phyloP scores from a whole-genome alignment of 306 rosid species.

The Begonia fuchsioides region DNA sequence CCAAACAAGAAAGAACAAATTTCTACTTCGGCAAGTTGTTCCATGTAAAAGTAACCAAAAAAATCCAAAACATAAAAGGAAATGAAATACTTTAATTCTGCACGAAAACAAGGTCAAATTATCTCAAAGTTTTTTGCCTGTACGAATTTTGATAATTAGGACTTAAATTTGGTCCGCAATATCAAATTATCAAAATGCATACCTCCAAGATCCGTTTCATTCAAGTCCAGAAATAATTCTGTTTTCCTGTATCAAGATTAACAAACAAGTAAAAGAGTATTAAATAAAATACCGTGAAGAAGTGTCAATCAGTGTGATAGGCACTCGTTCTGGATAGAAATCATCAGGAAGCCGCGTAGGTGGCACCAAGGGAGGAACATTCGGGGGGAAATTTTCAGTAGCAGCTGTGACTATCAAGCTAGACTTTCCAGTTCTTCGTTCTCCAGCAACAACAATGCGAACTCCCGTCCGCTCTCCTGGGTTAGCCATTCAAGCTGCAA shows the following conservation, averaged over 20 bases:
- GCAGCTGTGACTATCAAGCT: slow-evolving; percentile 86
- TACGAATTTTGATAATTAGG: too few relatives aligned
- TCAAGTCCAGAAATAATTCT: neutral
- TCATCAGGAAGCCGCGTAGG: slow-evolving; percentile 78
- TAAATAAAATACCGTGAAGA: slow-evolving; percentile 50
- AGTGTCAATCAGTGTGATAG: slow-evolving; percentile 79
- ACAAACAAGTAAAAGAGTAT: neutral
- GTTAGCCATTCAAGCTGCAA: slow-evolving; percentile 49
- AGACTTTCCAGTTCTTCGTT: slow-evolving; percentile 79
- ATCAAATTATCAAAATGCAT: too few relatives aligned
- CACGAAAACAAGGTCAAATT: neutral
- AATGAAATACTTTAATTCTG: neutral
- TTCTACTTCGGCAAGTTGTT: too few relatives aligned
- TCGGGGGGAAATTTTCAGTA: slow-evolving; percentile 55
- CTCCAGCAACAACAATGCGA: slow-evolving; percentile 90
- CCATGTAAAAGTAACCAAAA: too few relatives aligned
- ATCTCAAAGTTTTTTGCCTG: too few relatives aligned
- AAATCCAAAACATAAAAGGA: neutral
- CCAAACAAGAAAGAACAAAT: too few relatives aligned
- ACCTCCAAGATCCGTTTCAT: too few relatives aligned
- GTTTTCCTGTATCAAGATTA: too few relatives aligned
- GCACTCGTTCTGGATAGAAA: slow-evolving; percentile 82
- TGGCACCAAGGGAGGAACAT: slow-evolving; percentile 69
- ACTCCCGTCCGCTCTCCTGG: slow-evolving; percentile 45
- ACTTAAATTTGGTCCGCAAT: too few relatives aligned